Evolutionary conservation across 2,329 filamentous ascomycete genomes (phyloP).

Genomic region (Didymella pomorum): DNA sequence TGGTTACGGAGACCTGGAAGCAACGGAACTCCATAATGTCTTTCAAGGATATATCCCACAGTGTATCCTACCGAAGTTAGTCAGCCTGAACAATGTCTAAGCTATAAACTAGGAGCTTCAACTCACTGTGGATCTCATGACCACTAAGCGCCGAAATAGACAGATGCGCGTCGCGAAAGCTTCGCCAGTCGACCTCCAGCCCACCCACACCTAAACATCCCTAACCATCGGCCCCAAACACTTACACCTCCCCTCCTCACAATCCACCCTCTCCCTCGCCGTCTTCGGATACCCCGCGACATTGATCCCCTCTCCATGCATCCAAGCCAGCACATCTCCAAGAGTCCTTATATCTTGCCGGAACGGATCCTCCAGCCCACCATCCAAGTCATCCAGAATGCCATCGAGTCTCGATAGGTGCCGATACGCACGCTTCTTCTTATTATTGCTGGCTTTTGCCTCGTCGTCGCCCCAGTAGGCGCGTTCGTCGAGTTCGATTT

Average conservation of each 20-base stretch:
- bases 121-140: no score
- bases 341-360: not conserved
- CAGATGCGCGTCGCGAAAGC: not conserved
- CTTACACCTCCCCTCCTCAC: not conserved
- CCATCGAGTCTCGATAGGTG: no score
- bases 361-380: not conserved
- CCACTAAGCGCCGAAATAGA: not conserved
- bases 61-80: not conserved
- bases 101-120: no score
- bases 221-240: constrained; percentile 5
- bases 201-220: not conserved
- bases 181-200: not conserved
- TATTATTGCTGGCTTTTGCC: not conserved
- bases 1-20: not conserved
- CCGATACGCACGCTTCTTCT: not conserved
- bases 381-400: no score
- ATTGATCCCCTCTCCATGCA: not conserved
- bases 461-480: not conserved
- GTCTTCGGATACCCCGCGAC: not conserved
- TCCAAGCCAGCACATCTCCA: not conserved
- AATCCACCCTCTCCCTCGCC: not conserved
- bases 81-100: not conserved
- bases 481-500: not conserved
- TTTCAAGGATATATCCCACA: not conserved
- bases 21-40: not conserved